These are phyloP conservation scores for Saturnispora kantuleensis DNA, from an alignment of 805 yeast genomes.

Conservation along the genomic window DNA sequence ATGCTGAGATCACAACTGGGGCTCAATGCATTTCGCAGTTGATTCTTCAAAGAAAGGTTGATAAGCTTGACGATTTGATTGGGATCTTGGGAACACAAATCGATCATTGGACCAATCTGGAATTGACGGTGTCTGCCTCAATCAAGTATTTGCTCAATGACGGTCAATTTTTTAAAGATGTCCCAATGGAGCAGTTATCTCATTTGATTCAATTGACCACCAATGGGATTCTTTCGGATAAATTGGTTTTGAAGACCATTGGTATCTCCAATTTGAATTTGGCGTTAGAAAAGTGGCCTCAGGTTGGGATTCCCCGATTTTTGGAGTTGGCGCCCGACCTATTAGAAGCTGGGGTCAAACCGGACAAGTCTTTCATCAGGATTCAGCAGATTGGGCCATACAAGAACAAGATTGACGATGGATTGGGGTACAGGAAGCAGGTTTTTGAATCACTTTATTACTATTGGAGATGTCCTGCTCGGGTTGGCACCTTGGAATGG, in stretches of 20 bases:
- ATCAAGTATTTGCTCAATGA: slow-evolving; percentile 21
- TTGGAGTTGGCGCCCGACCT: slow-evolving; percentile 40
- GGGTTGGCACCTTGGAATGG: slow-evolving; percentile 8
- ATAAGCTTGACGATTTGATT: slow-evolving; percentile 12
- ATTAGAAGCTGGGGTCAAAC: slow-evolving; percentile 40
- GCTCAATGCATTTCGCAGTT: slow-evolving; percentile 21
- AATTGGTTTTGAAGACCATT: slow-evolving; percentile 49
- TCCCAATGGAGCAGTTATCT: slow-evolving; percentile 17
- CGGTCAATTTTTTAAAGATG: slow-evolving; percentile 9
- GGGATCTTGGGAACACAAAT: slow-evolving; percentile 6
- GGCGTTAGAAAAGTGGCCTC: slow-evolving; percentile 47
- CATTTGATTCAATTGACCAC: slow-evolving; percentile 17
- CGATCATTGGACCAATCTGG: slow-evolving; percentile 8
- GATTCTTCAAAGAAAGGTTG: slow-evolving; percentile 12
- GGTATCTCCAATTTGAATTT: slow-evolving; percentile 50
- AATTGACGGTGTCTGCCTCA: slow-evolving; percentile 21
- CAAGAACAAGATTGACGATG: slow-evolving; percentile 73
- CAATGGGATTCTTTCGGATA: slow-evolving; percentile 25
- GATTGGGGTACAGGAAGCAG: slow-evolving; percentile 61
- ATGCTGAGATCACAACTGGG: slow-evolving; percentile 16
- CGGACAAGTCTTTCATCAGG: slow-evolving; percentile 49
- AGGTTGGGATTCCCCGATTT: slow-evolving; percentile 35
- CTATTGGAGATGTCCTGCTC: slow-evolving; percentile 28
- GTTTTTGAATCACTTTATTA: slow-evolving; percentile 62
- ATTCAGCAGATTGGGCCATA: slow-evolving; percentile 78